These are phyloP conservation scores for Scheffersomyces titani DNA, from an alignment of 1,139 yeast species.

Conservation along the genomic window DNA sequence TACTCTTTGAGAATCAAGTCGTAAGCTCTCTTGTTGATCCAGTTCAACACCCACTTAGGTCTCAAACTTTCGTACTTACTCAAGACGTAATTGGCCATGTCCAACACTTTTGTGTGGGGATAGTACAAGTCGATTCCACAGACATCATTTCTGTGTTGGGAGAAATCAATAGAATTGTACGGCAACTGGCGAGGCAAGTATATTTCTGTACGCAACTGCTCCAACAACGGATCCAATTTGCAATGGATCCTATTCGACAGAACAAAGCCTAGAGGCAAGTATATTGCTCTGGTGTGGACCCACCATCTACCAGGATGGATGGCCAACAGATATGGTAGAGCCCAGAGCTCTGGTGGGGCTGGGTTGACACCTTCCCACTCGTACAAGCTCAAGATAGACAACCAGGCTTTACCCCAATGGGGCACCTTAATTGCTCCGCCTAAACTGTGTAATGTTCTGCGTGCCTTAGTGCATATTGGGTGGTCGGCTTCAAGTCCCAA, in stretches of 20 bases:
- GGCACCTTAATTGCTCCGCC: slow-evolving; percentile 94
- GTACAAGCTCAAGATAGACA: slow-evolving; percentile 76
- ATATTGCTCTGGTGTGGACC: slow-evolving; percentile 97
- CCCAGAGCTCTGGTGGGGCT: slow-evolving; percentile 95
- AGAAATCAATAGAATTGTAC: slow-evolving; percentile 68
- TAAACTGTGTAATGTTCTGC: slow-evolving; percentile 63
- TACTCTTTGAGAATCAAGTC: slow-evolving; percentile 74
- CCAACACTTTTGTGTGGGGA: slow-evolving; percentile 76
- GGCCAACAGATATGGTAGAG: slow-evolving; percentile 77
- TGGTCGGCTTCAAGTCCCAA: slow-evolving; percentile 76
- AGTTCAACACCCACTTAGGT: slow-evolving; percentile 69
- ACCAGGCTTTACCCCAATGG: slow-evolving; percentile 98
- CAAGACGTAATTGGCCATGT: slow-evolving; percentile 62
- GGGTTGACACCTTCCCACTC: slow-evolving; percentile 98
- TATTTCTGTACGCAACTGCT: slow-evolving; percentile 72
- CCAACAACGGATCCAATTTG: slow-evolving; percentile 63
- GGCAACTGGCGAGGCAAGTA: slow-evolving; percentile 53
- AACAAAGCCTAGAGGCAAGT: slow-evolving; percentile 82
- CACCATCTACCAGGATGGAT: slow-evolving; percentile 98
- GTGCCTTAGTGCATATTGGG: slow-evolving; percentile 78
- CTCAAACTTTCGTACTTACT: slow-evolving; percentile 71
- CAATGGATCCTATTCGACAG: slow-evolving; percentile 59
- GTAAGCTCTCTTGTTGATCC: slow-evolving; percentile 55
- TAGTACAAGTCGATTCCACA: slow-evolving; percentile 92
- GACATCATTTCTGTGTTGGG: slow-evolving; percentile 73